Evolutionary conservation across 805 yeast genomes (phyloP), one percentile per base, ranked within the genome.

Genomic region (Cyberlindnera bimundalis): DNA sequence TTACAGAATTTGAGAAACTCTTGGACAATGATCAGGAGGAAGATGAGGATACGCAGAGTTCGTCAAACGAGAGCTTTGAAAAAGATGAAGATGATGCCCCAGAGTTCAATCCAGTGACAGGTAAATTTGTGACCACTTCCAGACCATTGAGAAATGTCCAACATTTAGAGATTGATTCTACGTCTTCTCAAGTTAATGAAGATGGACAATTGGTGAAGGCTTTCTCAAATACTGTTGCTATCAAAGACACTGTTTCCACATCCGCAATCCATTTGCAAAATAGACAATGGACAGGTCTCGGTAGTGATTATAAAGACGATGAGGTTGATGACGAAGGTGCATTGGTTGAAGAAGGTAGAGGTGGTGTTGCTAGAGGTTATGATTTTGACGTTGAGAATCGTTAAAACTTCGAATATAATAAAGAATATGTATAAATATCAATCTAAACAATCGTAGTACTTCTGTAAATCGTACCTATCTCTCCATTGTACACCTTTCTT

Each of bases 351-450:
- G 80, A 82, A 48, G 99, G 99, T 1, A 70, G 82, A 34, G 70
- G 76, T 2, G 99, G 99, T 29, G 77, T 91, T 41, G 99, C 99
- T 2, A 71, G 98, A 50, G 95, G 93, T 2, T 93, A 91, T 54
- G 74, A 69, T 33, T 65, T 59, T 38, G 76, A 72, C 49, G 37
- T 56, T 6, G 35, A 23, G 28, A 38, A 29, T 31, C 39, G 33
- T 25, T 35, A 19, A 23, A 24, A 28, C 6, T 20, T 17, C 15
- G 31, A 29, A 31, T 25, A 13, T 18, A 28, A 14, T 6, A 6
- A 9, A 19, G 21, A 4, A 23, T 13, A 17, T n/a, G n/a, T n/a
- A n/a, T n/a, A n/a, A 10, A 9, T 4, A 27, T 48, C 42, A 64
- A 20, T 62, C 66, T 21, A 63, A 42, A 26, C 47, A 43, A 40